Percentiles rank a stretch among this genome's conserved stretches.
These are phyloP conservation scores for Gracilaria domingensis DNA, from an alignment of 23 red algal genomes.

Conservation along the genomic window DNA sequence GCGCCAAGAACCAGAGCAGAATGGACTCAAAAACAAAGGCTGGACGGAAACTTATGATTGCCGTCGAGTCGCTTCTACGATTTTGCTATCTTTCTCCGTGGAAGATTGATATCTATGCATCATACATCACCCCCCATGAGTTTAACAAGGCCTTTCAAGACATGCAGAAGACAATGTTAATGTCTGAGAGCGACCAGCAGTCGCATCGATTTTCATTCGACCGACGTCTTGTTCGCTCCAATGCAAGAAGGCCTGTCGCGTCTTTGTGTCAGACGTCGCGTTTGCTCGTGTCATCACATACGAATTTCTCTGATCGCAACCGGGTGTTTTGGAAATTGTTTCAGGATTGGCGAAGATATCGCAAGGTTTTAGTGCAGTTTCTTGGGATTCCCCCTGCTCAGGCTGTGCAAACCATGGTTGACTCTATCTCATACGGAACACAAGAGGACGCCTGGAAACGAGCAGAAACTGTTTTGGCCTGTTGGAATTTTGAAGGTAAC, in stretches of 20 bases:
- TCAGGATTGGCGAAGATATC: slow-evolving; percentile 52
- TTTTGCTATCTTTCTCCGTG: slow-evolving; percentile 62
- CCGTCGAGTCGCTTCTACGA: slow-evolving; percentile 36
- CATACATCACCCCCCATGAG: slow-evolving; percentile 44
- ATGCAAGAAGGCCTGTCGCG: slow-evolving; percentile 43
- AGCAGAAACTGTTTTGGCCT: slow-evolving; percentile 46
- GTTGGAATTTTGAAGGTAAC: slow-evolving; percentile 17
- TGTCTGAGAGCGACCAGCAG: not conserved
- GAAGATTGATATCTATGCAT: slow-evolving; percentile 66
- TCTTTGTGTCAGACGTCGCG: slow-evolving; percentile 14
- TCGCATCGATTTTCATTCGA: slow-evolving; percentile 8
- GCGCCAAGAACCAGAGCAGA: not conserved
- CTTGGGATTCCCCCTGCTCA: slow-evolving; percentile 9
- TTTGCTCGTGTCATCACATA: not conserved
- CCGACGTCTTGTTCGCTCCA: slow-evolving; percentile 43
- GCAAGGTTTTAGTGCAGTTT: slow-evolving; percentile 36
- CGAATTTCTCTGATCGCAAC: slow-evolving; percentile 8
- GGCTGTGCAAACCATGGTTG: slow-evolving; percentile 29
- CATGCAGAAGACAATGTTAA: not conserved
- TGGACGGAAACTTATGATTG: slow-evolving; percentile 44
- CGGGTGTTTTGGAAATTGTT: slow-evolving; percentile 55
- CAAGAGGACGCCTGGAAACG: slow-evolving; percentile 23
- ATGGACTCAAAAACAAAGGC: slow-evolving; percentile 27
- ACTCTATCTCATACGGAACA: slow-evolving; percentile 45
- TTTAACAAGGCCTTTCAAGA: slow-evolving; percentile 5